phyloP scores from a whole-genome alignment of 2,329 filamentous ascomycete species.

The Pseudogymnoascus sp. region DNA sequence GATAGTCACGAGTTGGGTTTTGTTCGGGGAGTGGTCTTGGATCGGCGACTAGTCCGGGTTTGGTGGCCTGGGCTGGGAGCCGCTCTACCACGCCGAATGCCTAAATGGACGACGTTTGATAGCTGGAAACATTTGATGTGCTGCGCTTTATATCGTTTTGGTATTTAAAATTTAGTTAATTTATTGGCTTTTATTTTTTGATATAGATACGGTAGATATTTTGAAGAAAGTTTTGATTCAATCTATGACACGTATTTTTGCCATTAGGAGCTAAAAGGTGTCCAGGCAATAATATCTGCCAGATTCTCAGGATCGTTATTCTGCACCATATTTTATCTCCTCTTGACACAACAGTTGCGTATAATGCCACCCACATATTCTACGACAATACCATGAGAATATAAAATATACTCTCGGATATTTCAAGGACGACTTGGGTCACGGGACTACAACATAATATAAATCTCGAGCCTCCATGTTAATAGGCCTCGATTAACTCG shows the following conservation, averaged over 20 bases:
- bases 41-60: slow-evolving; percentile 1
- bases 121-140: not conserved
- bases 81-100: not conserved
- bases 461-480: slow-evolving; percentile 26
- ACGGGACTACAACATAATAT: slow-evolving; percentile 33
- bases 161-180: not conserved
- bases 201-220: not conserved
- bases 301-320: not conserved
- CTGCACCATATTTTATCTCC: not conserved
- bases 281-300: not conserved
- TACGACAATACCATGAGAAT: not conserved
- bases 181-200: not conserved
- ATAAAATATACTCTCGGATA: not conserved
- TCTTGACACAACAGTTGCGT: not conserved
- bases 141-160: not conserved
- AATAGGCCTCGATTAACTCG: not conserved
- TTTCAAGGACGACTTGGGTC: slow-evolving; percentile 22
- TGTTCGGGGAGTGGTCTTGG: not conserved
- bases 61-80: not conserved
- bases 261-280: not conserved
- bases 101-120: not conserved
- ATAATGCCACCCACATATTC: not conserved
- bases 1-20: not conserved
- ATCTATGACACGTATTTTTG: not conserved
- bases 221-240: not conserved